Evolutionary conservation across 1,284 basidiomycete genomes (phyloP).

Genomic region (Cerrena zonata): DNA sequence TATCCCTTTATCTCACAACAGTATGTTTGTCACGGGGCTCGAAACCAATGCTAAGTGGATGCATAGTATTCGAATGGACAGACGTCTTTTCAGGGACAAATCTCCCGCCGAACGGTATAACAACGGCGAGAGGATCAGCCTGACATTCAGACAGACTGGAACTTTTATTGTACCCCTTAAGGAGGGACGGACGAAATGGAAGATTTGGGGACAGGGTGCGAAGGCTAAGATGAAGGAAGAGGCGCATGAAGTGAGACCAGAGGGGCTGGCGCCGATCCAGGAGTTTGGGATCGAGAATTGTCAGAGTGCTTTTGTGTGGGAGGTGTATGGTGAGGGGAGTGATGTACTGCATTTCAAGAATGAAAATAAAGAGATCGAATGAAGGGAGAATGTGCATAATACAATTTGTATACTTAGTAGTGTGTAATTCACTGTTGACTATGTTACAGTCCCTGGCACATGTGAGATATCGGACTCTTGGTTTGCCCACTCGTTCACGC

Average conservation of each 20-base stretch:
- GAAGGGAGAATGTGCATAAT: neutral
- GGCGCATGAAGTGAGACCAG: conserved; percentile 43
- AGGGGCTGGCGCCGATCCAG: conserved; percentile 44
- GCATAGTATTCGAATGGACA: conserved; percentile 67
- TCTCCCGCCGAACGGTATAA: conserved; percentile 45
- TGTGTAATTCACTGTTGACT: no score
- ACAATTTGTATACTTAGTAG: no score
- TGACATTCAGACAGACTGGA: conserved; percentile 71
- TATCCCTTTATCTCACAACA: conserved; percentile 68
- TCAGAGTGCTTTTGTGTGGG: conserved; percentile 62
- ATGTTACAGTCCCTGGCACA: no score
- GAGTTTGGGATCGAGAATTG: conserved; percentile 72
- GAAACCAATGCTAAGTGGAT: conserved; percentile 65
- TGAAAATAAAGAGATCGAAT: neutral
- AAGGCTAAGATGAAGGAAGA: conserved; percentile 49
- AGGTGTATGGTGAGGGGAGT: conserved; percentile 57
- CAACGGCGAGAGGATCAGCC: conserved; percentile 62
- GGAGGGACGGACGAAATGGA: conserved; percentile 14
- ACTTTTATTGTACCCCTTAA: conserved; percentile 56
- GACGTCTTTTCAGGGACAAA: conserved; percentile 50
- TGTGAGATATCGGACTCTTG: no score
- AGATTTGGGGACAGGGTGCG: conserved; percentile 67
- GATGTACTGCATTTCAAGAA: conserved; percentile 58
- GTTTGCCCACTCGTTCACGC: conserved; percentile 53
- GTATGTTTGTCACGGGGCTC: conserved; percentile 70